phyloP scores from a whole-genome alignment of 1,284 basidiomycete genomes.

The Rhodotorula sp. region DNA sequence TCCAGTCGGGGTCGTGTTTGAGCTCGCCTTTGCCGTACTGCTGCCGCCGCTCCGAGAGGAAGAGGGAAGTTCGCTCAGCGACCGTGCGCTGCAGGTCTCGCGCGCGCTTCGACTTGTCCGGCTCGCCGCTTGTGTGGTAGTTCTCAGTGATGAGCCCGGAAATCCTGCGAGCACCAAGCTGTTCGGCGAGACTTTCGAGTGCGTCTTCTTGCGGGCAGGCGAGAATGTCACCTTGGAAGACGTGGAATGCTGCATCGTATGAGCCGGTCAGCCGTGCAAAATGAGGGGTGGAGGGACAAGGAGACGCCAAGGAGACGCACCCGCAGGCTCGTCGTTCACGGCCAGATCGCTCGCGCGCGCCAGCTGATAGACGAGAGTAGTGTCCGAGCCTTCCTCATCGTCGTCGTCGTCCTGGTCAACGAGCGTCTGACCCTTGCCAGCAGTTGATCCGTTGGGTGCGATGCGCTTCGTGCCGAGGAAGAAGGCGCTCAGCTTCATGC shows the following conservation, averaged over 20 bases:
- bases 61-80: conserved; percentile 73
- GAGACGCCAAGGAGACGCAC: neutral
- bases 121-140: conserved; percentile 58
- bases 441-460: conserved; percentile 6
- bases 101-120: conserved; percentile 37
- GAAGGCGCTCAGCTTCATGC: conserved; percentile 47
- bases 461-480: conserved; percentile 49
- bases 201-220: conserved; percentile 87
- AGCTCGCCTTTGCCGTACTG: conserved; percentile 56
- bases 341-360: conserved; percentile 43
- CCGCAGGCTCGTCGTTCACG: conserved; percentile 41
- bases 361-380: conserved; percentile 46
- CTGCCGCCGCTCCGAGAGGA: conserved; percentile 83
- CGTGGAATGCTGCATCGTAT: conserved; percentile 49
- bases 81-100: conserved; percentile 18
- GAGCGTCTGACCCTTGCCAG: conserved; percentile 28
- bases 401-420: conserved; percentile 40
- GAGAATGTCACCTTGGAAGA: conserved; percentile 73
- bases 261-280: neutral
- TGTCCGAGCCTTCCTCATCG: conserved; percentile 46
- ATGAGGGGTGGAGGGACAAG: no score
- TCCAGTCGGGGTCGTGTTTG: conserved; percentile 66
- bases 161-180: conserved; percentile 62
- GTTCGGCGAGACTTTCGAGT: conserved; percentile 60
- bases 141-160: conserved; percentile 72